Percentiles rank a stretch among this genome's conserved stretches.
Evolutionary conservation across 2,329 filamentous ascomycete species (phyloP).

Genomic region (Thelonectria blattea): DNA sequence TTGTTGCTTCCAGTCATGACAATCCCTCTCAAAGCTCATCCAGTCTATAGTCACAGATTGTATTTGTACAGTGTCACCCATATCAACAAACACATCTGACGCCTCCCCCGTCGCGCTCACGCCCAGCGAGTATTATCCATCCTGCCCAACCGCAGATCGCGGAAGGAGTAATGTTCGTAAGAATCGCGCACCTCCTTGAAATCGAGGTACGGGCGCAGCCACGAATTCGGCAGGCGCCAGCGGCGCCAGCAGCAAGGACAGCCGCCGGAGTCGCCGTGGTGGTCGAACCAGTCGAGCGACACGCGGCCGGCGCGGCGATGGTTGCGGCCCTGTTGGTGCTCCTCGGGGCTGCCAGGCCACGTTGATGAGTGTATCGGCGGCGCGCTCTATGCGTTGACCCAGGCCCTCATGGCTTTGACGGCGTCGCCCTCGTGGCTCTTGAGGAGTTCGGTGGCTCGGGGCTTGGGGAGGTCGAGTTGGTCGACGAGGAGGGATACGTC

Average conservation of each 20-base stretch:
- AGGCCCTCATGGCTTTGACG: slow-evolving; percentile 70
- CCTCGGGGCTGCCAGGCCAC: too few relatives aligned
- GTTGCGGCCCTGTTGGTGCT: too few relatives aligned
- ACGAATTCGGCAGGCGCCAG: neutral
- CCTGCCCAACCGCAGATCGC: neutral
- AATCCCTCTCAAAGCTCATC: neutral
- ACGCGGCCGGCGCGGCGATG: too few relatives aligned
- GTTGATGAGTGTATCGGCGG: neutral
- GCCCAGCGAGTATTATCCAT: neutral
- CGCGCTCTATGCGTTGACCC: slow-evolving; percentile 37
- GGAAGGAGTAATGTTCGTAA: neutral
- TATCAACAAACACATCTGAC: neutral
- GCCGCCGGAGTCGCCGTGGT: too few relatives aligned
- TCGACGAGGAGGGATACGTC: slow-evolving; percentile 76
- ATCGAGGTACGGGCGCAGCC: neutral
- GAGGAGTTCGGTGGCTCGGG: slow-evolving; percentile 76
- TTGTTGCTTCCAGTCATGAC: neutral
- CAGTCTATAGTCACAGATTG: neutral
- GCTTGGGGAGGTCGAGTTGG: slow-evolving; percentile 73
- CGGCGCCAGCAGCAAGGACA: neutral
- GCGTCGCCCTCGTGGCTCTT: slow-evolving; percentile 74
- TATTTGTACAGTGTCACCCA: neutral
- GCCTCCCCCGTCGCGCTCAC: neutral
- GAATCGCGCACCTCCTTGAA: neutral
- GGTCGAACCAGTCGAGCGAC: too few relatives aligned